phyloP scores from a whole-genome alignment of 1,284 basidiomycete genomes.

The Waitea zeae region DNA sequence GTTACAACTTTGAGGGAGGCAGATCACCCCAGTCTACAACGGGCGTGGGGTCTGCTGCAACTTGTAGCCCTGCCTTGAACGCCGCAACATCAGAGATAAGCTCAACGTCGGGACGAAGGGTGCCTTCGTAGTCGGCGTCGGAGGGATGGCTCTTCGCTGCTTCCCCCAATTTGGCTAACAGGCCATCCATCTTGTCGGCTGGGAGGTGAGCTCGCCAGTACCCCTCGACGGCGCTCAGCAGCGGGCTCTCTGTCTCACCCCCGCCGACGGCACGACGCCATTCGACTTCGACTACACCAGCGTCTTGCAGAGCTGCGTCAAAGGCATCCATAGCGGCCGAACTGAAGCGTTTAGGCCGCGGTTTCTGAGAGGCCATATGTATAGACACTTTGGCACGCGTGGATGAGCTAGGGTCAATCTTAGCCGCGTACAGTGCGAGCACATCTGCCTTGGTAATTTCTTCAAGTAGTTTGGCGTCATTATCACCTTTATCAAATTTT shows the following conservation, averaged over 20 bases:
- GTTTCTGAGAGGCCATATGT: conserved; percentile 61
- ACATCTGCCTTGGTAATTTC: conserved; percentile 66
- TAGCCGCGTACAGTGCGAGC: conserved; percentile 51
- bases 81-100: conserved; percentile 50
- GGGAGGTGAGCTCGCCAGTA: conserved; percentile 30
- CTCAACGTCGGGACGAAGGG: conserved; percentile 26
- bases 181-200: conserved; percentile 27
- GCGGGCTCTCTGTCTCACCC: conserved; percentile 21
- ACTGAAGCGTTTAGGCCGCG: conserved; percentile 44
- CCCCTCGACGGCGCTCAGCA: conserved; percentile 26
- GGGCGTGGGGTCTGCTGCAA: conserved; percentile 35
- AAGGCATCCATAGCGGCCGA: conserved; percentile 49
- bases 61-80: conserved; percentile 50
- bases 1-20: conserved; percentile 29
- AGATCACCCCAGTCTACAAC: conserved; percentile 55
- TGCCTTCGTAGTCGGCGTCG: conserved; percentile 29
- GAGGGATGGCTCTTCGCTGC: conserved; percentile 23
- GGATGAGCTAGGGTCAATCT: conserved; percentile 55
- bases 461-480: conserved; percentile 49
- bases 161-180: conserved; percentile 34
- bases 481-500: conserved; percentile 26
- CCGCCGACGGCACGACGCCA: conserved; percentile 22
- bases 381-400: conserved; percentile 68
- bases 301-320: conserved; percentile 30
- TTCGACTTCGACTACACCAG: conserved; percentile 31